Percentiles rank a stretch among this genome's conserved stretches.
Evolutionary conservation across 129 eudicot species (phyloP).

Genomic region (Gnaphalium uliginosum): DNA sequence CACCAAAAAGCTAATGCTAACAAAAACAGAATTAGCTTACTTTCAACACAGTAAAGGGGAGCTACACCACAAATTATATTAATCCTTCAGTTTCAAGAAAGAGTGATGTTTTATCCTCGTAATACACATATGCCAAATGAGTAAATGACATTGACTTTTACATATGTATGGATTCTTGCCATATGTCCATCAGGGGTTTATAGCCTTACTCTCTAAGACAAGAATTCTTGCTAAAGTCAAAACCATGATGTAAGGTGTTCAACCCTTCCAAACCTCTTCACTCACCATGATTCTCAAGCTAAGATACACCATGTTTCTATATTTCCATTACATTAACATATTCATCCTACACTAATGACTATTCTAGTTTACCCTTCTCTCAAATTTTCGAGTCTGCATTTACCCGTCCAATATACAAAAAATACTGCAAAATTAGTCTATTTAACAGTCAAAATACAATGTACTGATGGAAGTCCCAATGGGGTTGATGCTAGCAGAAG

Average conservation of each 20-base stretch:
- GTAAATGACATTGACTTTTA: background rate
- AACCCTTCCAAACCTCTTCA: background rate
- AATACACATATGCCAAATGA: background rate
- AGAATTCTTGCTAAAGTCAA: background rate
- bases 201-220: no score
- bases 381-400: background rate
- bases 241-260: background rate
- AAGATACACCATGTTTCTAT: background rate
- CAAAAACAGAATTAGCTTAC: background rate
- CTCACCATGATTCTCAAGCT: background rate
- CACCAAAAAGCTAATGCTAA: background rate
- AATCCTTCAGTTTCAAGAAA: background rate
- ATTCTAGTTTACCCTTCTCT: conserved; percentile 19
- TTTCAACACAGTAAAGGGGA: background rate
- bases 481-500: conserved; percentile 14
- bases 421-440: background rate
- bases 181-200: background rate
- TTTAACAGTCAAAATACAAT: background rate
- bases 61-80: background rate
- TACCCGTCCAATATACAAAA: background rate
- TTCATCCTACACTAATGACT: conserved; percentile 10
- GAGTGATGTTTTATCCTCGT: background rate
- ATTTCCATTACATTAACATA: conserved; percentile 3
- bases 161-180: background rate
- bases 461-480: conserved; percentile 6